Evolutionary conservation across 2,329 filamentous ascomycete genomes (phyloP).

Genomic region (Scorias spongiosa): DNA sequence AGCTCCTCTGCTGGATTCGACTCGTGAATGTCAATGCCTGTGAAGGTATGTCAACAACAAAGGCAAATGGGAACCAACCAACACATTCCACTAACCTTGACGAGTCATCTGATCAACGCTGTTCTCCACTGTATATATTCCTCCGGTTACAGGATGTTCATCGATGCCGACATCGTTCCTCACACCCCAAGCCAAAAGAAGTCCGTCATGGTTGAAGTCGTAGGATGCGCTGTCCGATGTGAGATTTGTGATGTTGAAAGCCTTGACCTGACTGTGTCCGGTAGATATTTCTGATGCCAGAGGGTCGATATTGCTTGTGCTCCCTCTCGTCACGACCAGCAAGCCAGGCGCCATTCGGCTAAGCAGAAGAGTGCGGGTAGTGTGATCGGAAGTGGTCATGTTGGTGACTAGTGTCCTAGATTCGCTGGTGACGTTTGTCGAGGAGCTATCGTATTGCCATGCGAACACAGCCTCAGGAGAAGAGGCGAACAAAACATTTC

Average conservation of each 20-base stretch:
- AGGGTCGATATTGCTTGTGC: conserved; percentile 45
- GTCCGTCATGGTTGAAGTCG: conserved; percentile 36
- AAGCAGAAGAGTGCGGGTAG: conserved; percentile 50
- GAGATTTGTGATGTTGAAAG: conserved; percentile 37
- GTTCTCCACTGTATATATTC: conserved; percentile 50
- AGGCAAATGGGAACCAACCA: background rate
- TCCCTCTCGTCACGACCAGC: conserved; percentile 53
- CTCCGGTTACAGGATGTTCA: conserved; percentile 41
- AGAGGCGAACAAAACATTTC: conserved; percentile 39
- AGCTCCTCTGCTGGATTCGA: conserved; percentile 61
- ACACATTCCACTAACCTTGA: conserved; percentile 3
- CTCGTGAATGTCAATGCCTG: conserved; percentile 45
- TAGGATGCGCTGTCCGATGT: conserved; percentile 19
- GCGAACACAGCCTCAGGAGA: conserved; percentile 42
- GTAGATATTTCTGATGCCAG: conserved; percentile 34
- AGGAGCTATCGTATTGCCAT: conserved; percentile 43
- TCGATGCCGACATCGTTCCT: conserved; percentile 57
- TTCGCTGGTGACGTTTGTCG: conserved; percentile 29
- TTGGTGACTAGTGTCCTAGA: conserved; percentile 41
- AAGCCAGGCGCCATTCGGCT: conserved; percentile 39
- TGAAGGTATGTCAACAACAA: background rate
- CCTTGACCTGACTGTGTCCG: conserved; percentile 53
- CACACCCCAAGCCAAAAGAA: conserved; percentile 49
- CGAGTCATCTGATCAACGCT: conserved; percentile 45
- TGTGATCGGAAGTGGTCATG: conserved; percentile 48